phyloP scores from a whole-genome alignment of 257 asterid genomes.

The Misopates orontium region DNA sequence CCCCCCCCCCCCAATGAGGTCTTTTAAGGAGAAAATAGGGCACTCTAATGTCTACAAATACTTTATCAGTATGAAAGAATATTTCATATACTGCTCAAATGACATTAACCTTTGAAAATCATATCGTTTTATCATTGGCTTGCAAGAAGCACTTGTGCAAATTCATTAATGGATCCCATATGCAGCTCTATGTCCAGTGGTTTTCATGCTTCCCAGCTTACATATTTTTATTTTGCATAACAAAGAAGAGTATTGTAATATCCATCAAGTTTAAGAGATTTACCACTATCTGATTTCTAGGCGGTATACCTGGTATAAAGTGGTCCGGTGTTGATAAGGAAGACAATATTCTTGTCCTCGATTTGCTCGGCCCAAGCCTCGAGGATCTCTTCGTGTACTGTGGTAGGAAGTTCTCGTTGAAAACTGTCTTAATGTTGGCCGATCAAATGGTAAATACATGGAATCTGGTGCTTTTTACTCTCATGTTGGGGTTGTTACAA shows the following conservation, averaged over 20 bases:
- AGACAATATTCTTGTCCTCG: conserved; percentile 85
- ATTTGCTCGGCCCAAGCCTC: conserved; percentile 91
- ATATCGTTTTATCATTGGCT: neutral
- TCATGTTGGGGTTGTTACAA: conserved; percentile 32
- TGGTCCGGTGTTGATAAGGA: conserved; percentile 96
- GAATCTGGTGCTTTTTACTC: conserved; percentile 32
- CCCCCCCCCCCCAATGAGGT: too few species aligned
- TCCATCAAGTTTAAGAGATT: neutral
- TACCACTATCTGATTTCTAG: conserved; percentile 36
- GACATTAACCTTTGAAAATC: too few species aligned
- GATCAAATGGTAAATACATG: conserved; percentile 89
- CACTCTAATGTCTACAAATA: too few species aligned
- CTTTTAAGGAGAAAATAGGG: too few species aligned
- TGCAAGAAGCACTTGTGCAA: neutral
- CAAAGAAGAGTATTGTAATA: neutral
- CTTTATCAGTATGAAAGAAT: too few species aligned
- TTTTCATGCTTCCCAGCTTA: conserved; percentile 15
- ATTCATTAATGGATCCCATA: conserved; percentile 5
- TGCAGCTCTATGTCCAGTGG: neutral
- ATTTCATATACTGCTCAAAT: too few species aligned
- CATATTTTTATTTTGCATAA: conserved; percentile 6
- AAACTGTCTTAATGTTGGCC: conserved; percentile 89
- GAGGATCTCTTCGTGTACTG: conserved; percentile 95
- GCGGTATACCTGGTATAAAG: conserved; percentile 83
- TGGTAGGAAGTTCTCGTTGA: conserved; percentile 85